Evolutionary conservation across 2,329 filamentous ascomycete genomes (phyloP).

Genomic region (Pezicula carpinea): DNA sequence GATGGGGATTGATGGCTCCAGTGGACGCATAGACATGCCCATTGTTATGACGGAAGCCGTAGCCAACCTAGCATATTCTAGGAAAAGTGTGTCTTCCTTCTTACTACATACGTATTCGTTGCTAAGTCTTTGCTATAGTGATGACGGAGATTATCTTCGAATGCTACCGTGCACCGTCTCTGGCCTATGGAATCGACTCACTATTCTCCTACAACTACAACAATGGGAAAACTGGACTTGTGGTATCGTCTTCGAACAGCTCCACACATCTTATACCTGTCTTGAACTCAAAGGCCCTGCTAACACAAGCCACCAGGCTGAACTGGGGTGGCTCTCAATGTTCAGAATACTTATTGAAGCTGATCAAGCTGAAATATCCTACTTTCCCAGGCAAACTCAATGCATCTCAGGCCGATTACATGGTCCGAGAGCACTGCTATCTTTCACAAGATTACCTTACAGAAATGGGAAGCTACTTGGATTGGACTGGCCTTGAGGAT

Average conservation of each 20-base stretch:
- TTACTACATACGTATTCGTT: slow-evolving; percentile 3
- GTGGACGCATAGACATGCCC: slow-evolving; percentile 75
- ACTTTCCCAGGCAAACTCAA: slow-evolving; percentile 83
- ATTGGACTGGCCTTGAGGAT: slow-evolving; percentile 90
- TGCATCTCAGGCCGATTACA: slow-evolving; percentile 78
- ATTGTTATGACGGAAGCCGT: slow-evolving; percentile 95
- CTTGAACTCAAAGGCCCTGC: slow-evolving; percentile 75
- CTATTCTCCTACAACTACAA: slow-evolving; percentile 96
- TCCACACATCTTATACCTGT: slow-evolving; percentile 95
- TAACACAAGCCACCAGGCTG: slow-evolving; percentile 79
- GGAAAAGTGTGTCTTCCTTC: slow-evolving; percentile 63
- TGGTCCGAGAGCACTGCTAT: slow-evolving; percentile 87
- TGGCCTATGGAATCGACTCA: slow-evolving; percentile 93
- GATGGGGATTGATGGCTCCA: slow-evolving; percentile 73
- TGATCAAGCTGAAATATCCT: slow-evolving; percentile 88
- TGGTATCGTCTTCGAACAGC: slow-evolving; percentile 88
- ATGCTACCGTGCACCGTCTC: slow-evolving; percentile 83
- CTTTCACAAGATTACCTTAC: slow-evolving; percentile 77
- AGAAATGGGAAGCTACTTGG: slow-evolving; percentile 72
- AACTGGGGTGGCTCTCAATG: slow-evolving; percentile 94
- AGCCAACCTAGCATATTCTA: slow-evolving; percentile 82
- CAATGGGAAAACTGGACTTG: slow-evolving; percentile 72
- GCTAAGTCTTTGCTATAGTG: slow-evolving; percentile 46
- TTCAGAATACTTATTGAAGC: slow-evolving; percentile 85
- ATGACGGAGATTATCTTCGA: slow-evolving; percentile 99